phyloP scores from a whole-genome alignment of 371 early-diverging fungal species.

The Lichtheimia hyalospora region DNA sequence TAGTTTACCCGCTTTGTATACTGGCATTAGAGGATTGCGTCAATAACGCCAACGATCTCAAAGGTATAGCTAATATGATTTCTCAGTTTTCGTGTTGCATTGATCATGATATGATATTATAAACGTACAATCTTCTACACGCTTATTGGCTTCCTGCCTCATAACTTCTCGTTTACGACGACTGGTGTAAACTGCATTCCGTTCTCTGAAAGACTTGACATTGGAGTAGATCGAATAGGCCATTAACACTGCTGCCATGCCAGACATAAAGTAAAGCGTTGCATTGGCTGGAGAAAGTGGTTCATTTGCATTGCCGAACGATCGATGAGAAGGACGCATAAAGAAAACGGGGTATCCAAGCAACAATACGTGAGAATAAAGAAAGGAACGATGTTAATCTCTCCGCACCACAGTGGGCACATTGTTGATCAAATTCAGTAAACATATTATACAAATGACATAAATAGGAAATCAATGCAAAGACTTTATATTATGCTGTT shows the following conservation, averaged over 20 bases:
- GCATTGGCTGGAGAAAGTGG: neutral
- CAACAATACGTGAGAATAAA: too few species aligned
- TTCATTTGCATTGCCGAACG: neutral
- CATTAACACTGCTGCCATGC: conserved; percentile 53
- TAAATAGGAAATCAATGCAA: too few species aligned
- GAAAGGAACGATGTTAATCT: too few species aligned
- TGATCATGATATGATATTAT: neutral
- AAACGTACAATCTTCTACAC: conserved; percentile 55
- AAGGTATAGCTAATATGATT: conserved; percentile 40
- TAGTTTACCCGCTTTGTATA: conserved; percentile 69
- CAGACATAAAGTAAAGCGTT: conserved; percentile 38
- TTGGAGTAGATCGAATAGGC: conserved; percentile 62
- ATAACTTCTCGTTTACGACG: conserved; percentile 17
- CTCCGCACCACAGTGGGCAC: too few species aligned
- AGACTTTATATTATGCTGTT: too few species aligned
- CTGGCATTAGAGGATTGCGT: conserved; percentile 62
- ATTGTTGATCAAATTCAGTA: too few species aligned
- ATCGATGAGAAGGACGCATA: neutral
- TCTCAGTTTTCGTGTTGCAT: neutral
- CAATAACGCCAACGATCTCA: conserved; percentile 60
- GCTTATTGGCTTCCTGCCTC: conserved; percentile 30
- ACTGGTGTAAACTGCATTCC: conserved; percentile 7
- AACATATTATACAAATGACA: too few species aligned
- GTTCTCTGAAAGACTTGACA: conserved; percentile 45
- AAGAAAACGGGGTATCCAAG: neutral